phyloP scores from a whole-genome alignment of 2,329 filamentous ascomycete genomes.

The Microdochium trichocladiopsis region DNA sequence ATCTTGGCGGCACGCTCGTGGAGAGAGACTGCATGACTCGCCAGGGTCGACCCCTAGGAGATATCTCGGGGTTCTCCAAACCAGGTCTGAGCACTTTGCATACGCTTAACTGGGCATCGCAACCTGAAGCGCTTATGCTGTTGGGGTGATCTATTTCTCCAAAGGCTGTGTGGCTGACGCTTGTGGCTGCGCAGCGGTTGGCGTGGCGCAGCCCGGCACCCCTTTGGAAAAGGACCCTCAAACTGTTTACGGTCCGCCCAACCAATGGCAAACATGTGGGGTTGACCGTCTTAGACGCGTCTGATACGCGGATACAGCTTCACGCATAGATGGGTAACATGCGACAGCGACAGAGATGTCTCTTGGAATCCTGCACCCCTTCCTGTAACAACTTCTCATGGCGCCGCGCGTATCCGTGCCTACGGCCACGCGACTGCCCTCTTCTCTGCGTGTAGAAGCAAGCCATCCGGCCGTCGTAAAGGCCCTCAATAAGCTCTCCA shows the following conservation, averaged over 20 bases:
- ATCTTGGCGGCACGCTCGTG: no score
- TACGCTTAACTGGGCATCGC: no score
- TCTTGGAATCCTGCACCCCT: not conserved
- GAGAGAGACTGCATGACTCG: no score
- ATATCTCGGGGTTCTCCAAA: no score
- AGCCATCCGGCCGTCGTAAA: constrained; percentile 59
- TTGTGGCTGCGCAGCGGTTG: no score
- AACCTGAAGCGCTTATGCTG: no score
- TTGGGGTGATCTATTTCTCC: no score
- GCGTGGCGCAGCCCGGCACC: no score
- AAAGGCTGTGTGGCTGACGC: no score
- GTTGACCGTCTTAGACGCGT: not conserved
- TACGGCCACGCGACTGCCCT: constrained; percentile 64
- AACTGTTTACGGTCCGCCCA: not conserved
- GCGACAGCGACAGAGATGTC: not conserved
- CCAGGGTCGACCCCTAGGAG: no score
- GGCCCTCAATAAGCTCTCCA: constrained; percentile 62
- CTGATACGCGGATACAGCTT: not conserved
- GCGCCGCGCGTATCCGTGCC: constrained; percentile 54
- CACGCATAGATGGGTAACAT: not conserved
- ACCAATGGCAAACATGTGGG: not conserved
- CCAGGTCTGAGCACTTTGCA: no score
- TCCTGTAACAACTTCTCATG: constrained; percentile 30
- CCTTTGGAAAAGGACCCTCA: no score
- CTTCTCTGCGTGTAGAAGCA: constrained; percentile 60